Conservation (phyloP, 1,284 basidiomycete genomes). For the Marasmius oreades region DNA sequence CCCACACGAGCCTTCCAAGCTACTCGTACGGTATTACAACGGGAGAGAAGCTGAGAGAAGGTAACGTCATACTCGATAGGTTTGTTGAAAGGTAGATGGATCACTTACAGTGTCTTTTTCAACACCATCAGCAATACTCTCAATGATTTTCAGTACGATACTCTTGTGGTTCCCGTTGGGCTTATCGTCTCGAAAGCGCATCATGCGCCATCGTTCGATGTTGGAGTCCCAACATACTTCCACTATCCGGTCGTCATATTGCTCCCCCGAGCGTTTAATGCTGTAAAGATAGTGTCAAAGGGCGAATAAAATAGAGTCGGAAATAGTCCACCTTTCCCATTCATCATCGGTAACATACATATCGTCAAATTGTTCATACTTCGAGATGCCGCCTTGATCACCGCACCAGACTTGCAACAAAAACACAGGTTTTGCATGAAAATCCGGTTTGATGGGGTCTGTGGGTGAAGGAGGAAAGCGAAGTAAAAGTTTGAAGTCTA, state of each 20-base stretch:
- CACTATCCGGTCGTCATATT: conserved; percentile 90
- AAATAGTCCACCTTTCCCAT: conserved; percentile 78
- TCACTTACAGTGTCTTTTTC: conserved; percentile 75
- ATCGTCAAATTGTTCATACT: conserved; percentile 85
- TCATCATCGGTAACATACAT: conserved; percentile 87
- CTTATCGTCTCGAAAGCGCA: conserved; percentile 93
- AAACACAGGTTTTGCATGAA: conserved; percentile 84
- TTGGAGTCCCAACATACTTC: conserved; percentile 88
- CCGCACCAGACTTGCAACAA: conserved; percentile 79
- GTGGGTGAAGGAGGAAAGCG: conserved; percentile 76
- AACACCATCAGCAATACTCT: conserved; percentile 88
- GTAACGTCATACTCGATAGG: neutral
- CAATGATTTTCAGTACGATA: conserved; percentile 82
- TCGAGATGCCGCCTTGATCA: conserved; percentile 49
- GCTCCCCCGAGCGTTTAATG: conserved; percentile 81
- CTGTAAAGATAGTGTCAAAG: conserved; percentile 37
- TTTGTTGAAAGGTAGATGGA: neutral
- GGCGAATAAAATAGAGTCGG: conserved; percentile 3
- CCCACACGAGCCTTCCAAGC: conserved; percentile 66
- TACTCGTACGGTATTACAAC: conserved; percentile 54
- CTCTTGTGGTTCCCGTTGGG: conserved; percentile 81
- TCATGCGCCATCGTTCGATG: conserved; percentile 75
- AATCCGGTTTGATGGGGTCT: conserved; percentile 68
- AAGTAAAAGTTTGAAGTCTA: conserved; percentile 94
- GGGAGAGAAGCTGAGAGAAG: conserved; percentile 53